Conservation (phyloP, 2,329 filamentous ascomycete genomes). For the Fusarium sp. region DNA sequence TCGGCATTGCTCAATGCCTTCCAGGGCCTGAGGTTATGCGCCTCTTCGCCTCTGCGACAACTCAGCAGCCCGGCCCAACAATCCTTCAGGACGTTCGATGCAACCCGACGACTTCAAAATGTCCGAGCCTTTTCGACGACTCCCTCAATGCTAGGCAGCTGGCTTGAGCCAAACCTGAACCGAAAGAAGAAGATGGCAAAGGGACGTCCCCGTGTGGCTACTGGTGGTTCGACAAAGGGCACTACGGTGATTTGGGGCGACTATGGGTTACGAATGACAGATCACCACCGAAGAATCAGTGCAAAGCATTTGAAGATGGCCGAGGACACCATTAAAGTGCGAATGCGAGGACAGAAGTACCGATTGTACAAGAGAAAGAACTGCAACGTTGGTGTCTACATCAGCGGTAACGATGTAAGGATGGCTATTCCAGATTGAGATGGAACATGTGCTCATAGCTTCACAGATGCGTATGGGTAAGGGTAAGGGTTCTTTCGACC, state of each 20-base stretch:
- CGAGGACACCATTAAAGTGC: constrained; percentile 91
- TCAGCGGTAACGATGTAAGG: constrained; percentile 89
- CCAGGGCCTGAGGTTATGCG: constrained; percentile 62
- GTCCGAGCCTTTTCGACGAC: constrained; percentile 81
- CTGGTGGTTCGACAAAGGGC: constrained; percentile 89
- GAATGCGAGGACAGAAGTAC: constrained; percentile 91
- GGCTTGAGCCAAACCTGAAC: constrained; percentile 83
- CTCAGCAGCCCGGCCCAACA: constrained; percentile 52
- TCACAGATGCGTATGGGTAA: constrained; percentile 93
- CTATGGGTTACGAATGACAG: constrained; percentile 92
- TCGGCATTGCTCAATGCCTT: constrained; percentile 65
- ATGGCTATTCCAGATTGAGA: constrained; percentile 14
- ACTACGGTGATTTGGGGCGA: constrained; percentile 98
- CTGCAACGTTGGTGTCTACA: constrained; percentile 95
- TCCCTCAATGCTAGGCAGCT: constrained; percentile 70
- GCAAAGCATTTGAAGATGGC: constrained; percentile 89
- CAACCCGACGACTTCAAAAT: constrained; percentile 59
- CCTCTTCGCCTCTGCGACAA: constrained; percentile 57
- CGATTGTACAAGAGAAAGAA: constrained; percentile 90
- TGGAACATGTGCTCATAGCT: constrained; percentile 36
- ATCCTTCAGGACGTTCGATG: constrained; percentile 49
- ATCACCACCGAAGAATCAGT: constrained; percentile 92
- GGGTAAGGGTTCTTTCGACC: constrained; percentile 96
- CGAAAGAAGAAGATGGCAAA: constrained; percentile 92
- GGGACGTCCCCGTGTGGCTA: constrained; percentile 87